A percentile compares a stretch with the other conserved stretches of the same genome.
Conservation (phyloP, 345 rosid species). For the Toxicodendron radicans region DNA sequence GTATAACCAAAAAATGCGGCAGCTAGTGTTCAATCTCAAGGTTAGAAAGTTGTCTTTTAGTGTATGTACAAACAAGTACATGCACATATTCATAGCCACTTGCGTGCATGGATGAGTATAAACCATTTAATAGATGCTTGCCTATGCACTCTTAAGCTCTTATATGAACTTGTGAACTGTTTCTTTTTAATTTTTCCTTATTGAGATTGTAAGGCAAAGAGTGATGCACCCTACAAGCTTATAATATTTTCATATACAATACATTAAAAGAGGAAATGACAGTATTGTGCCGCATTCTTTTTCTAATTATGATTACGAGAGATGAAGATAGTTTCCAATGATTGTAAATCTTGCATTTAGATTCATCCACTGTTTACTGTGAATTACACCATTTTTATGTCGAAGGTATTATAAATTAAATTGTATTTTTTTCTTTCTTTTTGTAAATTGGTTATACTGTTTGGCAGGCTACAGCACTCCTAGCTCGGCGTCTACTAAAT, state of each 20-base stretch:
- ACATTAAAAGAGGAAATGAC: not conserved
- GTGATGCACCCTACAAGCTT: not conserved
- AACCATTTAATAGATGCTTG: not conserved
- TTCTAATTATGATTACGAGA: not conserved
- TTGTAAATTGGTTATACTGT: slow-evolving; percentile 1
- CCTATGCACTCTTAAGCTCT: not conserved
- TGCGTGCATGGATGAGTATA: not conserved
- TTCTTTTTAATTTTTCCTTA: not conserved
- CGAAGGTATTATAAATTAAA: not conserved
- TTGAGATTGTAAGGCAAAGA: not conserved
- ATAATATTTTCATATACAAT: not conserved
- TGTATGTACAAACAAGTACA: not conserved
- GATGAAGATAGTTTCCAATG: not conserved
- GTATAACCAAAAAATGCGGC: slow-evolving; percentile 87
- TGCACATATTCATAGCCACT: not conserved
- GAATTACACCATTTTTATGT: slow-evolving; percentile 5
- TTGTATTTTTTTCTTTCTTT: not conserved
- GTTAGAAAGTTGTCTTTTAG: slow-evolving; percentile 33
- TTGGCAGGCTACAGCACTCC: slow-evolving; percentile 51
- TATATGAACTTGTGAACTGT: not conserved
- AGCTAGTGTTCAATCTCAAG: slow-evolving; percentile 83
- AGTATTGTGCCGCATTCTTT: not conserved
- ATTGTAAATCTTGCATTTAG: not conserved
- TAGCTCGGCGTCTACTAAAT: slow-evolving; percentile 75
- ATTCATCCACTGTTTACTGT: not conserved